A percentile compares a stretch with the other conserved stretches of the same genome.
phyloP scores from a whole-genome alignment of 805 yeast genomes.

The Pichia insulana region DNA sequence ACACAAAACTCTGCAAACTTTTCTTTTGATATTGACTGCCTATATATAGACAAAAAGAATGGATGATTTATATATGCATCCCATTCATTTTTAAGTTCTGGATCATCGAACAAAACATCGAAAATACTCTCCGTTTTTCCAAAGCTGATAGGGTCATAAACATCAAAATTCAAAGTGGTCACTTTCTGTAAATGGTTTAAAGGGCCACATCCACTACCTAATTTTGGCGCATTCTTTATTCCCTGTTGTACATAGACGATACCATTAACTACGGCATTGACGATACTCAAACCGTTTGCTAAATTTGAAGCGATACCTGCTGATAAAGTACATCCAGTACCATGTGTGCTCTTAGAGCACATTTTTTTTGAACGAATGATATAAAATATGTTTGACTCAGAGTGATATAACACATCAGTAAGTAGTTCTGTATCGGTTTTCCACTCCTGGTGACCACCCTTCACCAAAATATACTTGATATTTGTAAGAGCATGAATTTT shows the following conservation, averaged over 20 bases:
- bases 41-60: constrained; percentile 48
- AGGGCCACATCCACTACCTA: constrained; percentile 47
- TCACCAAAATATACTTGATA: constrained; percentile 7
- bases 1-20: constrained; percentile 39
- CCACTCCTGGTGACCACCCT: constrained; percentile 22
- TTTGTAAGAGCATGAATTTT: constrained; percentile 1
- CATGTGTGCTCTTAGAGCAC: constrained; percentile 50
- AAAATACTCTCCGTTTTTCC: constrained; percentile 27
- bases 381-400: not conserved
- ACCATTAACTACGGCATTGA: constrained; percentile 44
- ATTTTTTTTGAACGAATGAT: constrained; percentile 7
- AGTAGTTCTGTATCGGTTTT: not conserved
- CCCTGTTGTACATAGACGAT: constrained; percentile 63
- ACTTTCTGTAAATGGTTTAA: constrained; percentile 46
- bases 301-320: constrained; percentile 72
- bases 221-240: constrained; percentile 35
- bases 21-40: constrained; percentile 38
- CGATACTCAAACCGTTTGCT: constrained; percentile 43
- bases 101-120: constrained; percentile 47
- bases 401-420: constrained; percentile 9
- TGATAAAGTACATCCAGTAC: constrained; percentile 85
- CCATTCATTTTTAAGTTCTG: constrained; percentile 50
- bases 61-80: constrained; percentile 48
- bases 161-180: constrained; percentile 11
- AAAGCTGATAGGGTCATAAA: not conserved